Conservation (phyloP, 2,329 filamentous ascomycete genomes). For the Fusarium paranaense region DNA sequence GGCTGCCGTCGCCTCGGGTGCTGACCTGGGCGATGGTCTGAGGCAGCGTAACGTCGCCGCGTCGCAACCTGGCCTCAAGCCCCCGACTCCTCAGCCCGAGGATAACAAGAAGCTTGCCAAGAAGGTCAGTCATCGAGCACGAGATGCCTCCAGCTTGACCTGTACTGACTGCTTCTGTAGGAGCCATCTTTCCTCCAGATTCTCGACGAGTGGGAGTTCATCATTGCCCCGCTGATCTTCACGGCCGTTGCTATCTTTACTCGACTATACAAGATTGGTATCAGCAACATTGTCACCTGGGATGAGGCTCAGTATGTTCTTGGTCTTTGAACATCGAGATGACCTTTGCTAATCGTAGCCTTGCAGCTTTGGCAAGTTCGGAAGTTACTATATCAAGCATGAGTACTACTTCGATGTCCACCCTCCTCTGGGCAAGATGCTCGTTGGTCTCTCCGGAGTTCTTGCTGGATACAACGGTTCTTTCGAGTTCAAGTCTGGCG, state of each 20-base stretch:
- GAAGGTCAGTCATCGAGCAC: conserved; percentile 58
- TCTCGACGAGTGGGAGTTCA: conserved; percentile 72
- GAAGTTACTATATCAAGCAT: conserved; percentile 98
- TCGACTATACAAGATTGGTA: conserved; percentile 75
- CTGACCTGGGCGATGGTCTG: conserved; percentile 67
- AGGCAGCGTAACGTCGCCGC: conserved; percentile 64
- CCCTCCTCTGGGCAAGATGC: conserved; percentile 97
- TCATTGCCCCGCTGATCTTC: conserved; percentile 72
- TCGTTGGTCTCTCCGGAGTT: conserved; percentile 95
- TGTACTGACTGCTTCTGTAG: conserved; percentile 47
- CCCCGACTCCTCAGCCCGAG: conserved; percentile 59
- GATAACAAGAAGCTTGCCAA: conserved; percentile 70
- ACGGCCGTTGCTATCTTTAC: conserved; percentile 73
- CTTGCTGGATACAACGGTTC: conserved; percentile 98
- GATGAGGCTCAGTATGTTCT: conserved; percentile 72
- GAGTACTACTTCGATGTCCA: conserved; percentile 97
- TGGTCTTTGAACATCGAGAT: not conserved
- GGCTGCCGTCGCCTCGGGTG: conserved; percentile 69
- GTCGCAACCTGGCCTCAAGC: conserved; percentile 50
- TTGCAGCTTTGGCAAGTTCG: conserved; percentile 91
- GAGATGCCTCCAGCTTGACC: not conserved
- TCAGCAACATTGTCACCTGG: conserved; percentile 75
- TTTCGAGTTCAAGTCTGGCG: conserved; percentile 99
- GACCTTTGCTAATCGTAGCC: conserved; percentile 36
- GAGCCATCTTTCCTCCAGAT: conserved; percentile 69